phyloP scores from a whole-genome alignment of 1,284 basidiomycete species.

The Flammula alnicola region DNA sequence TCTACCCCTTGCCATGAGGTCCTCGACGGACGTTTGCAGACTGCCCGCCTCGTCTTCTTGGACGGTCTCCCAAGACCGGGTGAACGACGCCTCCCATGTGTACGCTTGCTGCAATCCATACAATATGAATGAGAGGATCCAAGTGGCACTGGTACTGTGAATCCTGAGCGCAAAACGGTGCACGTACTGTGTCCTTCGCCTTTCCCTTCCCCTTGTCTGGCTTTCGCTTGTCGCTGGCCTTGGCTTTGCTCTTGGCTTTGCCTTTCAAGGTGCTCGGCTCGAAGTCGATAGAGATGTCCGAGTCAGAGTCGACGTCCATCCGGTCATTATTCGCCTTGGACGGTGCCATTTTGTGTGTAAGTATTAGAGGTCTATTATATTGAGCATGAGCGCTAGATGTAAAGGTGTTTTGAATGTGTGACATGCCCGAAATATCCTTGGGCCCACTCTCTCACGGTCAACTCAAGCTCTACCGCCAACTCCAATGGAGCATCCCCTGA shows the following conservation, averaged over 20 bases:
- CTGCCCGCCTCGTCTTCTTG: conserved; percentile 96
- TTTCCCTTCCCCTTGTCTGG: conserved; percentile 56
- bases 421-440: no score
- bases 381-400: not conserved
- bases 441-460: no score
- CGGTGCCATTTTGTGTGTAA: conserved; percentile 17
- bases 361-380: not conserved
- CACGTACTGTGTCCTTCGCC: conserved; percentile 40
- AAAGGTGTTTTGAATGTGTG: no score
- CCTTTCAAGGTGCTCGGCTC: conserved; percentile 35
- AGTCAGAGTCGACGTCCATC: conserved; percentile 59
- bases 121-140: conserved; percentile 7
- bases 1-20: conserved; percentile 84
- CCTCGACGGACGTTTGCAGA: conserved; percentile 88
- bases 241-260: conserved; percentile 50
- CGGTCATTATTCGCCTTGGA: conserved; percentile 35
- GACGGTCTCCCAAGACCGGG: conserved; percentile 95
- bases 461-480: no score
- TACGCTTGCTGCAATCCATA: conserved; percentile 69
- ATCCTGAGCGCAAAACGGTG: no score
- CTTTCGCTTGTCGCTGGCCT: conserved; percentile 42
- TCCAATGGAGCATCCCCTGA: no score
- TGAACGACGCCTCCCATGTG: conserved; percentile 96
- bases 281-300: conserved; percentile 53
- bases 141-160: conserved; percentile 32